Evolutionary conservation across 2,329 filamentous ascomycete species (phyloP).

Genomic region (Macroventuria anomochaeta): DNA sequence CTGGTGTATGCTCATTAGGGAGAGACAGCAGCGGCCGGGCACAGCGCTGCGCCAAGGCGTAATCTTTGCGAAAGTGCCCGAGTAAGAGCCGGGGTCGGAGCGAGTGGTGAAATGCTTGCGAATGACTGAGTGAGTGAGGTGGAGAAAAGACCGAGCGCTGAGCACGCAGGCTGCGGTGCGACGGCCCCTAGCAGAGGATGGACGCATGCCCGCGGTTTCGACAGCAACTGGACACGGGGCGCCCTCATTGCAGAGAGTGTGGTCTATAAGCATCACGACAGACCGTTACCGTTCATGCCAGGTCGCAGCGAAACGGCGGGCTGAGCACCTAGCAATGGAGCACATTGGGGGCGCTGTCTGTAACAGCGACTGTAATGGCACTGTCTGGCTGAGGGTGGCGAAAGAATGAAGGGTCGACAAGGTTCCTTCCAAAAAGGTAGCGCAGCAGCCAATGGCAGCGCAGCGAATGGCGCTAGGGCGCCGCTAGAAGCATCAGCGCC

Average conservation of each 20-base stretch:
- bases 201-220: background rate
- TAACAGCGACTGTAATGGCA: conserved; percentile 20
- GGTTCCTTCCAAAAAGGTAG: conserved; percentile 10
- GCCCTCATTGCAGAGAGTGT: too few species aligned
- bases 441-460: conserved; percentile 7
- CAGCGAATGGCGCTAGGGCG: background rate
- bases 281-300: background rate
- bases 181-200: conserved; percentile 1
- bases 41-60: conserved; percentile 11
- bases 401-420: conserved; percentile 6
- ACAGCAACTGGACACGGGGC: background rate
- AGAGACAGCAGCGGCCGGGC: conserved; percentile 10
- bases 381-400: conserved; percentile 17
- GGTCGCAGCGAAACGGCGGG: conserved; percentile 5
- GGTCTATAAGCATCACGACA: too few species aligned
- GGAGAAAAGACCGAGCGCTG: conserved; percentile 16
- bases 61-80: conserved; percentile 16
- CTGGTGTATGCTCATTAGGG: conserved; percentile 8
- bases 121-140: conserved; percentile 4
- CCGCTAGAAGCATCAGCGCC: conserved; percentile 17
- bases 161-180: conserved; percentile 18
- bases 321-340: background rate
- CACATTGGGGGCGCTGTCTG: conserved; percentile 12
- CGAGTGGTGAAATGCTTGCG: conserved; percentile 18
- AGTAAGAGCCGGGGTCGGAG: conserved; percentile 22